Evolutionary conservation across 1,284 basidiomycete species (phyloP).

Genomic region (Pseudozyma sp.): DNA sequence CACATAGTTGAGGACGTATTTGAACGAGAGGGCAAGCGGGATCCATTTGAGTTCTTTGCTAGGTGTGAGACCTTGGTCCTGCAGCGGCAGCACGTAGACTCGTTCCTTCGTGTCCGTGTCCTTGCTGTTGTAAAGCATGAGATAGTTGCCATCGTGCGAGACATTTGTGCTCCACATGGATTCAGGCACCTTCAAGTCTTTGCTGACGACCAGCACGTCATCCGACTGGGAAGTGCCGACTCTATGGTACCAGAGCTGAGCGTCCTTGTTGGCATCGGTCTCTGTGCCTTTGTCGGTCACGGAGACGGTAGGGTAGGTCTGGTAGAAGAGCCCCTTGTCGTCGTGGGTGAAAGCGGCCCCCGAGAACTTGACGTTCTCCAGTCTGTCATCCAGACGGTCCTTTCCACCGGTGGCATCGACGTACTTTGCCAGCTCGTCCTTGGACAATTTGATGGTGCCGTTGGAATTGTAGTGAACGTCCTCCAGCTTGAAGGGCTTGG

Average conservation of each 20-base stretch:
- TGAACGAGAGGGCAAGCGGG: slow-evolving; percentile 58
- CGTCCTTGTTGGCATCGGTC: slow-evolving; percentile 65
- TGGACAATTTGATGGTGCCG: slow-evolving; percentile 46
- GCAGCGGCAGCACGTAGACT: slow-evolving; percentile 52
- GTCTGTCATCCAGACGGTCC: slow-evolving; percentile 56
- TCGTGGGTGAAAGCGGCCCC: slow-evolving; percentile 61
- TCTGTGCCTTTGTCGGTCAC: slow-evolving; percentile 64
- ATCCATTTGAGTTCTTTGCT: slow-evolving; percentile 56
- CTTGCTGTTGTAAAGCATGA: slow-evolving; percentile 58
- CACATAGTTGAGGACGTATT: slow-evolving; percentile 58
- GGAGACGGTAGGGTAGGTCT: slow-evolving; percentile 56
- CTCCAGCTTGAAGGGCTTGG: slow-evolving; percentile 54
- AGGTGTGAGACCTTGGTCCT: slow-evolving; percentile 28
- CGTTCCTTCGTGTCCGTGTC: slow-evolving; percentile 65
- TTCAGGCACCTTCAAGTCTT: slow-evolving; percentile 54
- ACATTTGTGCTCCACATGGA: slow-evolving; percentile 61
- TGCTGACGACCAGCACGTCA: slow-evolving; percentile 61
- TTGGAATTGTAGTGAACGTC: slow-evolving; percentile 41
- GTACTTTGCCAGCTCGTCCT: slow-evolving; percentile 35
- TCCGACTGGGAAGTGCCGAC: slow-evolving; percentile 62
- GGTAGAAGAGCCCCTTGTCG: slow-evolving; percentile 66
- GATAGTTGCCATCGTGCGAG: slow-evolving; percentile 62
- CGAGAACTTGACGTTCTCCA: slow-evolving; percentile 65
- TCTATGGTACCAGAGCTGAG: slow-evolving; percentile 64
- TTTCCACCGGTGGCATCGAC: slow-evolving; percentile 52